Percentiles rank a stretch among this genome's conserved stretches.
Evolutionary conservation across 495 filamentous ascomycete genomes (phyloP).

Genomic region (Trichoderma virens): DNA sequence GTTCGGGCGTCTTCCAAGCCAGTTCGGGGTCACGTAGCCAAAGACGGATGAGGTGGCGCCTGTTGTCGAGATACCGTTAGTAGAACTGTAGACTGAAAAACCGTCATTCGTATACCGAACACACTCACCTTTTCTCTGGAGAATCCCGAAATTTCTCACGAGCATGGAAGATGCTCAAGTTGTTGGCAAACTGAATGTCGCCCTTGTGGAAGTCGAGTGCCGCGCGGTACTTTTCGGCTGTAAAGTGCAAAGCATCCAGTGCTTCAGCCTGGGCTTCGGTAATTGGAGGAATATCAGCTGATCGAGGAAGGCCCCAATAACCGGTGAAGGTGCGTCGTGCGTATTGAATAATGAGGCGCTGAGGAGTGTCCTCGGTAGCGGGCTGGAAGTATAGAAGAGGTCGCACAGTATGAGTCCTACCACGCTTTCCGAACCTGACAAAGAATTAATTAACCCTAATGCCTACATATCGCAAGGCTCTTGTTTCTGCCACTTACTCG

Average conservation of each 20-base stretch:
- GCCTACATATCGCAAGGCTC: background rate
- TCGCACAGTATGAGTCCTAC: slow-evolving; percentile 23
- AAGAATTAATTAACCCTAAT: background rate
- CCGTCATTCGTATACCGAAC: background rate
- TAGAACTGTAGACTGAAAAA: background rate
- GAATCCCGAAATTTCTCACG: slow-evolving; percentile 40
- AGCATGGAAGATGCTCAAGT: slow-evolving; percentile 45
- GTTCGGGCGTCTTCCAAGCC: slow-evolving; percentile 46
- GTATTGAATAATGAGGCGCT: slow-evolving; percentile 48
- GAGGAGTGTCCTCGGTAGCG: slow-evolving; percentile 30
- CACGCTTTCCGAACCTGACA: slow-evolving; percentile 21
- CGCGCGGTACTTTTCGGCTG: slow-evolving; percentile 46
- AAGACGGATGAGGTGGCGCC: slow-evolving; percentile 49
- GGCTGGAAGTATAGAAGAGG: slow-evolving; percentile 46
- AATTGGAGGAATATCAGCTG: slow-evolving; percentile 47
- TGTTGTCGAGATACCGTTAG: slow-evolving; percentile 17
- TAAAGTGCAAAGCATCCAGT: slow-evolving; percentile 56
- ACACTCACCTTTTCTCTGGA: slow-evolving; percentile 37
- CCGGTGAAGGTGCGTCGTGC: slow-evolving; percentile 52
- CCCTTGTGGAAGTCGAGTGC: slow-evolving; percentile 47
- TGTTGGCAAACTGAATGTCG: slow-evolving; percentile 48
- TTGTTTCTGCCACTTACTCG: slow-evolving; percentile 29
- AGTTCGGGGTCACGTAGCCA: slow-evolving; percentile 52
- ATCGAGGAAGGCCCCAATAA: slow-evolving; percentile 44
- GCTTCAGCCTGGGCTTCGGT: slow-evolving; percentile 61